These are phyloP conservation scores for Botryotinia convoluta DNA, from an alignment of 2,329 filamentous ascomycete species.

Conservation along the genomic window DNA sequence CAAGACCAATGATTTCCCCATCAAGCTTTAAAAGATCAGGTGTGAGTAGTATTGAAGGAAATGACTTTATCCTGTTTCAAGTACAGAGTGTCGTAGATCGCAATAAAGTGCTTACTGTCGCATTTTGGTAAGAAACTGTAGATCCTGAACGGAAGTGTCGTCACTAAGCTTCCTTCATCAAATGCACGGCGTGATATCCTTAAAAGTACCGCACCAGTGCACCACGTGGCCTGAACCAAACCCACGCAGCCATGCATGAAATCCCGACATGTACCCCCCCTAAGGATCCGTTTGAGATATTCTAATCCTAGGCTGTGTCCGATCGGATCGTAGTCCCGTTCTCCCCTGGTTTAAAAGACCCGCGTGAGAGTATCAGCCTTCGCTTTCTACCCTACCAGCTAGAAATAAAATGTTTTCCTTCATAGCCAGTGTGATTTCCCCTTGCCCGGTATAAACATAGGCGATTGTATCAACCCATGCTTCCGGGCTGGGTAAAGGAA, in stretches of 20 bases:
- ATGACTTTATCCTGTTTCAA: neutral
- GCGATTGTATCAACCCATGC: conserved; percentile 55
- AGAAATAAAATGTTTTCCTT: conserved; percentile 54
- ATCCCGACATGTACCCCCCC: conserved; percentile 2
- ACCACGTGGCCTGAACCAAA: conserved; percentile 7
- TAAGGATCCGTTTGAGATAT: neutral
- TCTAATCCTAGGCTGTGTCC: neutral
- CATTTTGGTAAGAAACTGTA: conserved; percentile 3
- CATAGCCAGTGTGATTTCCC: conserved; percentile 46
- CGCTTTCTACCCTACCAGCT: conserved; percentile 43
- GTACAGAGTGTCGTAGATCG: neutral
- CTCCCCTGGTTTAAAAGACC: neutral
- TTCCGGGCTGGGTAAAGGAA: conserved; percentile 56
- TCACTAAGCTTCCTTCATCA: neutral
- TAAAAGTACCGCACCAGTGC: neutral
- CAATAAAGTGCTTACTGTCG: conserved; percentile 14
- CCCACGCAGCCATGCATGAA: conserved; percentile 13
- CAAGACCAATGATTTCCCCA: neutral
- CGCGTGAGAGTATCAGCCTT: conserved; percentile 14
- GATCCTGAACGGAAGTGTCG: neutral
- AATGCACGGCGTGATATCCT: conserved; percentile 16
- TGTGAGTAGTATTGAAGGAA: neutral
- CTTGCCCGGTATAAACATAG: conserved; percentile 54
- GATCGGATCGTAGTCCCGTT: conserved; percentile 11
- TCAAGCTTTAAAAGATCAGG: neutral